Percentiles rank a stretch among this genome's conserved stretches.
Evolutionary conservation across 371 early-diverging fungal species (phyloP).

Genomic region (Nematocida minor): DNA sequence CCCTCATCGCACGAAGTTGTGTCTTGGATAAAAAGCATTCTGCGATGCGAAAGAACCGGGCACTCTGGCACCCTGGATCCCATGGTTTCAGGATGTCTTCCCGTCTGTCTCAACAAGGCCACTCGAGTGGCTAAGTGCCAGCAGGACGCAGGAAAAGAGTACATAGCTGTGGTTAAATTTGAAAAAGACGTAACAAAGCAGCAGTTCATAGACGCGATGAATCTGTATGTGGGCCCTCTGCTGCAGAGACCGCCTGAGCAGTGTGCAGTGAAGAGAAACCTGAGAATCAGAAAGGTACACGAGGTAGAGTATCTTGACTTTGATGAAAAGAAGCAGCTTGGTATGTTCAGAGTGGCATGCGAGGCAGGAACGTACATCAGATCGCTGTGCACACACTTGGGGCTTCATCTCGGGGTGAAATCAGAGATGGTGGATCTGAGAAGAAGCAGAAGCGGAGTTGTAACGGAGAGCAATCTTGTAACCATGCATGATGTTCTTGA

Average conservation of each 20-base stretch:
- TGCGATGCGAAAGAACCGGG: conserved; percentile 95
- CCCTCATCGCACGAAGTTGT: conserved; percentile 99
- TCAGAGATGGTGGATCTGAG: conserved; percentile 99
- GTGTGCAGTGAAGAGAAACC: conserved; percentile 97
- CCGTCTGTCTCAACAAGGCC: conserved; percentile 94
- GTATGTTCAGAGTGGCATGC: conserved; percentile 91
- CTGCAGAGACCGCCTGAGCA: conserved; percentile 99
- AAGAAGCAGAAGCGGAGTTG: conserved; percentile 87
- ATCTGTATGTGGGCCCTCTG: conserved; percentile 88
- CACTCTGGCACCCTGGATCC: conserved; percentile 98
- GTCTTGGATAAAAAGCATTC: conserved; percentile 96
- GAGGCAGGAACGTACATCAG: conserved; percentile 99
- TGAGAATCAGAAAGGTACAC: conserved; percentile 94
- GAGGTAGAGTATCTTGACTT: conserved; percentile 87
- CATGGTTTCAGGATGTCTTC: conserved; percentile 95
- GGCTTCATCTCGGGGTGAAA: conserved; percentile 84
- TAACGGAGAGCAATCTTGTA: conserved; percentile 75
- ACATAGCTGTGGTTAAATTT: conserved; percentile 85
- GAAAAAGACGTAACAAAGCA: conserved; percentile 46
- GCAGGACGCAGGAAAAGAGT: conserved; percentile 93
- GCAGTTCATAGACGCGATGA: conserved; percentile 69
- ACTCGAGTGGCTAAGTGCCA: conserved; percentile 97
- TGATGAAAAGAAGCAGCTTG: conserved; percentile 77
- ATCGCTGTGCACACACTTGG: conserved; percentile 95
- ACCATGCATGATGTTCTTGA: conserved; percentile 98